These are phyloP conservation scores for Geosmithia putterillii DNA, from an alignment of 2,329 filamentous ascomycete genomes.

Conservation along the genomic window DNA sequence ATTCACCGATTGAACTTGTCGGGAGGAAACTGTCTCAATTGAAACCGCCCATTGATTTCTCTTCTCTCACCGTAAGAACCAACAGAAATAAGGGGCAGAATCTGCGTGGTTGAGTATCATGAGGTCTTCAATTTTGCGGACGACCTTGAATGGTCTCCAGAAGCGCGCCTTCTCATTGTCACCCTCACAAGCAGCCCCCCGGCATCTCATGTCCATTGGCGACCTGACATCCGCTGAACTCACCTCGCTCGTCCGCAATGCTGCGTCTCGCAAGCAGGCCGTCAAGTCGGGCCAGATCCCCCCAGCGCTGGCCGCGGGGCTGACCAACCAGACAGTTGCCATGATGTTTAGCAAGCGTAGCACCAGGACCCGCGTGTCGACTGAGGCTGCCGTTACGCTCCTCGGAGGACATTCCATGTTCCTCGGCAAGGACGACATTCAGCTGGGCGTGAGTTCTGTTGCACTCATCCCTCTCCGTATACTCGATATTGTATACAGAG, in stretches of 20 bases:
- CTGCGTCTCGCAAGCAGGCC: conserved; percentile 59
- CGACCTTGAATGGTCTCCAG: conserved; percentile 20
- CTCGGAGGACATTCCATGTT: conserved; percentile 96
- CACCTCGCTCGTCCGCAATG: conserved; percentile 71
- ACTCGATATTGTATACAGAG: too few species aligned
- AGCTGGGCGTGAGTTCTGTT: conserved; percentile 64
- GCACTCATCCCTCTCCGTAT: background rate
- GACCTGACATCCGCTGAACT: conserved; percentile 76
- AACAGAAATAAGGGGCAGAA: too few species aligned
- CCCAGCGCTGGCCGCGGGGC: conserved; percentile 41
- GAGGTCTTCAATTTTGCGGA: background rate
- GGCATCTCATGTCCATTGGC: conserved; percentile 84
- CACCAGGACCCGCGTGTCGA: conserved; percentile 86
- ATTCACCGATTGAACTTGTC: background rate
- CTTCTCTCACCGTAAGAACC: background rate
- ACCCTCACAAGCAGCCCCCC: conserved; percentile 32
- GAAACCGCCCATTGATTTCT: background rate
- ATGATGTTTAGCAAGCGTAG: conserved; percentile 97
- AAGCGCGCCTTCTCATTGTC: conserved; percentile 27
- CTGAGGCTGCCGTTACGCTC: conserved; percentile 77
- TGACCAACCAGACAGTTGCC: conserved; percentile 72
- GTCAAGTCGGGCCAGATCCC: conserved; percentile 56
- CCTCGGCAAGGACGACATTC: conserved; percentile 88
- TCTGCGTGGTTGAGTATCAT: too few species aligned
- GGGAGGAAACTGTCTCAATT: background rate